Evolutionary conservation across 176 grass and related monocot genomes (phyloP), one percentile per base, ranked within the genome.

Genomic region (Avena eriantha): DNA sequence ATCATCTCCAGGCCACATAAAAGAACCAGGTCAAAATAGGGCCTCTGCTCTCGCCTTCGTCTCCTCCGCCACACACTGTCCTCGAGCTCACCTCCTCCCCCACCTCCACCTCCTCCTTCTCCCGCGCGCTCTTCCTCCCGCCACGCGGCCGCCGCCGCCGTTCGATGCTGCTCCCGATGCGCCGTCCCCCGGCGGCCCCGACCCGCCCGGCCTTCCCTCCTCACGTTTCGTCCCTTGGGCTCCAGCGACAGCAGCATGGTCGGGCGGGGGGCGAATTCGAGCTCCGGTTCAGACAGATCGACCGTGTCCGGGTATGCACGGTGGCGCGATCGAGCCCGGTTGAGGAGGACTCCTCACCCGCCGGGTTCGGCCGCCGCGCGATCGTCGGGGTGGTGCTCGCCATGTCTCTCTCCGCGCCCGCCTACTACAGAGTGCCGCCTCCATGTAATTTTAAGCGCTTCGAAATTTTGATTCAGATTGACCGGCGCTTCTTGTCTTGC

Each of bases 21-120:
- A 23, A 24, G 22, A 63, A 56, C 0, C 56, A 58, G 56, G 19
- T 58, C 19, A 57, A 2, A 57, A 21, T 21, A 21, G 19, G 7
- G n/a, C n/a, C 59, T 36, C 31, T 31, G n/a, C n/a, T 29, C 31
- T 68, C 6, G 39, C 39, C 26, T 26, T 31, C 23, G 15, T 68
- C 66, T 68, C 65, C 64, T 36, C 66, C 35, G 15, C 73, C 73
- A 76, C 73, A 76, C 73, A 76, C 73, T 69, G 13, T 49, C 45
- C 34, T 8, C 8, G 5, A 17, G 26, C 64, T 35, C 64, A 66
- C 13, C 61, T 31, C 61, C 59, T 36, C 35, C 35, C 4, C 35
- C 35, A 36, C 35, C 39, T 4, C n/a, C 58, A 6, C 60, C 22
- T 16, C 63, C n/a, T 49, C 19, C 11, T 12, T 16, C 71, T 74